These are phyloP conservation scores for Sarocladium oryzae DNA, from an alignment of 2,329 filamentous ascomycete species.

Conservation along the genomic window DNA sequence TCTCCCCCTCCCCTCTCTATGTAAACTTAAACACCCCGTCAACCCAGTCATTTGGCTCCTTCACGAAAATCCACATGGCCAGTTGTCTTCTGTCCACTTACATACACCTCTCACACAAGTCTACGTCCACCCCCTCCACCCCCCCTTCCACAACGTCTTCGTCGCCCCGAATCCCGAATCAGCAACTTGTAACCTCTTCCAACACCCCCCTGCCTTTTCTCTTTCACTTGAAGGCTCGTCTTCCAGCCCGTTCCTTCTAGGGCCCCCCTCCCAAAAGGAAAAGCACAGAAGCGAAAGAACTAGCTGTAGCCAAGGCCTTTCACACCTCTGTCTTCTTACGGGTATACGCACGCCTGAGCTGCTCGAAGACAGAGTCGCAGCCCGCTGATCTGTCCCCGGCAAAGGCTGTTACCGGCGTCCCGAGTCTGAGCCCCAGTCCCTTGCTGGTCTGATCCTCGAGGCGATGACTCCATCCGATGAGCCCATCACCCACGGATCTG, in stretches of 20 bases:
- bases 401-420: conserved; percentile 9
- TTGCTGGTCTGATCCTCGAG: conserved; percentile 8
- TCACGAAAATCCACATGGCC: neutral
- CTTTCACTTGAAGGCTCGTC: neutral
- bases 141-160: conserved; percentile 2
- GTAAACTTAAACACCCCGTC: neutral
- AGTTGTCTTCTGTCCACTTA: conserved; percentile 1
- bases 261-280: neutral
- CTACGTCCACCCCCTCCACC: neutral
- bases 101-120: neutral
- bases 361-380: too few relatives aligned
- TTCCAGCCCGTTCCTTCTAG: neutral
- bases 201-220: neutral
- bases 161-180: neutral
- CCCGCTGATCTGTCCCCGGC: conserved; percentile 3
- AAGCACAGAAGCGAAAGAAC: too few relatives aligned
- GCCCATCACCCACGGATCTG: neutral
- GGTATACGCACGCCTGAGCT: too few relatives aligned
- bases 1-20: neutral
- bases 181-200: conserved; percentile 6
- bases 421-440: conserved; percentile 3
- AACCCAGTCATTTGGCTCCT: conserved; percentile 6
- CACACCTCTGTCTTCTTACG: too few relatives aligned
- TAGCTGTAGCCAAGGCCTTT: neutral
- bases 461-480: conserved; percentile 9